Evolutionary conservation across 2,329 filamentous ascomycete genomes (phyloP).

Genomic region (Fusarium continuum): DNA sequence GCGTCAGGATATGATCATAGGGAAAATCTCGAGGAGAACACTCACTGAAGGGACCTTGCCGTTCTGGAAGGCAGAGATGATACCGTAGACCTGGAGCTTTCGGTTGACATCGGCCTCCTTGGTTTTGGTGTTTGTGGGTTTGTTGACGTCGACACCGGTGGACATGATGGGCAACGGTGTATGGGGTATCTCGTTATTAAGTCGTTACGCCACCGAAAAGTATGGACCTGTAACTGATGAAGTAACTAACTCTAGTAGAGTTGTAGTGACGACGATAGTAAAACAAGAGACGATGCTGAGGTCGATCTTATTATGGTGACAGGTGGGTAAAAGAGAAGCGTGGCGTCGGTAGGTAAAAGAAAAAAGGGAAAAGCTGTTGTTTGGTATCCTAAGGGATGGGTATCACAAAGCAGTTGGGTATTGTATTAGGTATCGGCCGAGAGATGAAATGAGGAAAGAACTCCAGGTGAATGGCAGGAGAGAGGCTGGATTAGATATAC

Average conservation of each 20-base stretch:
- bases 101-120: slow-evolving; percentile 90
- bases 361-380: slow-evolving; percentile 25
- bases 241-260: slow-evolving; percentile 11
- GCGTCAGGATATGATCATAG: slow-evolving; percentile 3
- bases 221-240: background rate
- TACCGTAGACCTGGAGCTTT: slow-evolving; percentile 96
- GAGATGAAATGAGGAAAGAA: slow-evolving; percentile 21
- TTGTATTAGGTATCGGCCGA: slow-evolving; percentile 33
- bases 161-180: slow-evolving; percentile 46
- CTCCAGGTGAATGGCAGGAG: slow-evolving; percentile 5
- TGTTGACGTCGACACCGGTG: slow-evolving; percentile 68
- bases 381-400: slow-evolving; percentile 40
- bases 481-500: slow-evolving; percentile 43
- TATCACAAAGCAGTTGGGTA: slow-evolving; percentile 44
- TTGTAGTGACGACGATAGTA: background rate
- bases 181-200: slow-evolving; percentile 30
- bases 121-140: slow-evolving; percentile 74
- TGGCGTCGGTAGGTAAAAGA: slow-evolving; percentile 13
- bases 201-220: slow-evolving; percentile 11
- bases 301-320: slow-evolving; percentile 20
- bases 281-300: slow-evolving; percentile 8
- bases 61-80: slow-evolving; percentile 82
- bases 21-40: slow-evolving; percentile 15
- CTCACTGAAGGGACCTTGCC: slow-evolving; percentile 91
- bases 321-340: background rate